Evolutionary conservation across 1,139 yeast species (phyloP).

Genomic region (Petasospora rhodanensis): DNA sequence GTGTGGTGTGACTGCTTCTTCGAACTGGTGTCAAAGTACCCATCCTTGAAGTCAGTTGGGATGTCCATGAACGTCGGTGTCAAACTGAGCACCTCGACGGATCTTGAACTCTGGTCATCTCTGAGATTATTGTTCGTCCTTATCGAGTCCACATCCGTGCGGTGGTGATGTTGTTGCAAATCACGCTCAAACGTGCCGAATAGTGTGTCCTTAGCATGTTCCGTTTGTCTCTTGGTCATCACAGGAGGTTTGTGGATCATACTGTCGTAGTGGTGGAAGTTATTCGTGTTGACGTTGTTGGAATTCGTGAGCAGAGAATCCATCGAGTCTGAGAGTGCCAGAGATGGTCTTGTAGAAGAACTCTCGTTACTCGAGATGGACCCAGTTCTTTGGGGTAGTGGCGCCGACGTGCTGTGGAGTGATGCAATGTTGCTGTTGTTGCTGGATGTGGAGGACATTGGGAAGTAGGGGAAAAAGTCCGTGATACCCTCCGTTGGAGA

Average conservation of each 20-base stretch:
- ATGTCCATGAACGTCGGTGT: slow-evolving; percentile 36
- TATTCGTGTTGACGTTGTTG: slow-evolving; percentile 2
- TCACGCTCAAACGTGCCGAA: slow-evolving; percentile 11
- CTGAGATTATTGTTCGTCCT: slow-evolving; percentile 18
- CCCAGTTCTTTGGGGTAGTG: slow-evolving; percentile 3
- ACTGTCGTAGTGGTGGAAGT: slow-evolving; percentile 18
- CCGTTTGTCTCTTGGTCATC: slow-evolving; percentile 1
- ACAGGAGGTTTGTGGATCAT: slow-evolving; percentile 21
- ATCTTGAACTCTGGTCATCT: slow-evolving; percentile 23
- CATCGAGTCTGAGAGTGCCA: neutral
- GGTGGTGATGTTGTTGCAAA: slow-evolving; percentile 4
- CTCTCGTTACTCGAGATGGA: no score
- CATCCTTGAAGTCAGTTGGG: slow-evolving; percentile 4
- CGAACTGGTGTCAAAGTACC: slow-evolving; percentile 1
- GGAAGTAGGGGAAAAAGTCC: slow-evolving; percentile 11
- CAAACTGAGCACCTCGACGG: slow-evolving; percentile 34
- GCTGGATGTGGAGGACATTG: slow-evolving; percentile 1
- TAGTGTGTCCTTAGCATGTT: slow-evolving; percentile 5
- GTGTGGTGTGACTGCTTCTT: no score
- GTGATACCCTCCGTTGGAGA: slow-evolving; percentile 7
- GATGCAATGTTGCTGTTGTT: slow-evolving; percentile 4
- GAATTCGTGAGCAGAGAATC: slow-evolving; percentile 5
- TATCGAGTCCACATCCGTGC: no score
- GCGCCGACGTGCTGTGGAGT: neutral
- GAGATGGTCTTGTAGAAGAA: slow-evolving; percentile 1